Evolutionary conservation across 1,284 basidiomycete species (phyloP).

Genomic region (Ustilago cynodontis): DNA sequence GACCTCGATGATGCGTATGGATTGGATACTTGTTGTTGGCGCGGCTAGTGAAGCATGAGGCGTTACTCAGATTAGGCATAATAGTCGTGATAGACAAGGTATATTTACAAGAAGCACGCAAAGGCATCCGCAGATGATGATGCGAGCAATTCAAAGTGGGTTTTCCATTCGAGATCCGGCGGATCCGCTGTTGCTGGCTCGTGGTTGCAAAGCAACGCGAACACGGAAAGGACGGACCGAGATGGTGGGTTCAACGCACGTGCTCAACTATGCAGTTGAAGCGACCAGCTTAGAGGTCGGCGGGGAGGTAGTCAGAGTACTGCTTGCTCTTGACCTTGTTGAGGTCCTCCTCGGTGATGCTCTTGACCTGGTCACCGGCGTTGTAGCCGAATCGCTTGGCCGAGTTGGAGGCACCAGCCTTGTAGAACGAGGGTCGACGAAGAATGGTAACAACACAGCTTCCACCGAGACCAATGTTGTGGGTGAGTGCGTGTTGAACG

Average conservation of each 20-base stretch:
- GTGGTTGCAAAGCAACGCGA: not conserved
- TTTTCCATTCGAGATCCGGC: not conserved
- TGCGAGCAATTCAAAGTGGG: not conserved
- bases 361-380: slow-evolving; percentile 54
- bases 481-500: slow-evolving; percentile 83
- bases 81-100: not conserved
- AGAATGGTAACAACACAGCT: slow-evolving; percentile 61
- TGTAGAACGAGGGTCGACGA: slow-evolving; percentile 55
- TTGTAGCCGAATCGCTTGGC: slow-evolving; percentile 64
- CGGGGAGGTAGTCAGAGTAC: slow-evolving; percentile 58
- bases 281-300: slow-evolving; percentile 29
- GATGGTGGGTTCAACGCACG: slow-evolving; percentile 4
- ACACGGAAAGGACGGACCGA: not conserved
- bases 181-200: not conserved
- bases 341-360: slow-evolving; percentile 60
- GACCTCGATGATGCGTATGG: not conserved
- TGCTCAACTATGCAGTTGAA: not conserved
- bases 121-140: not conserved
- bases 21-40: not conserved
- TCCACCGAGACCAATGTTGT: slow-evolving; percentile 84
- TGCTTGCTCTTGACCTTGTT: slow-evolving; percentile 64
- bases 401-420: slow-evolving; percentile 52
- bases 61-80: not conserved
- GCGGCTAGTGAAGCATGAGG: not conserved
- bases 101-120: slow-evolving; percentile 3